A percentile compares a stretch with the other conserved stretches of the same genome.
phyloP scores from a whole-genome alignment of 371 early-diverging fungal species.

The Amoeboaphelidium protococcarum region DNA sequence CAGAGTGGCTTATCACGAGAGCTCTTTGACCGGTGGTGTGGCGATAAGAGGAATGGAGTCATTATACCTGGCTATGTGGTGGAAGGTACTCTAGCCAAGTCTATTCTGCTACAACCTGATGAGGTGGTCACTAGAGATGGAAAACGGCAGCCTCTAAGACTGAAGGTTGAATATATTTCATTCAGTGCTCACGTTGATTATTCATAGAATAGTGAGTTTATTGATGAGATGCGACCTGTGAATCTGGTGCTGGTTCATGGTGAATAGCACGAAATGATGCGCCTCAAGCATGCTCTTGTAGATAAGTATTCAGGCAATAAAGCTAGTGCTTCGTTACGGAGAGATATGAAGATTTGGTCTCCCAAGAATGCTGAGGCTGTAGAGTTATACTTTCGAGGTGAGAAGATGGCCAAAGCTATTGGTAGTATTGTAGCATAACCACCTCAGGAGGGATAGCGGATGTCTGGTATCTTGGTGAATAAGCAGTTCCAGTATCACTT shows the following conservation, averaged over 20 bases:
- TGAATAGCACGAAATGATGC: constrained; percentile 93
- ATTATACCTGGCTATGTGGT: constrained; percentile 98
- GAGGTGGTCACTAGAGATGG: constrained; percentile 72
- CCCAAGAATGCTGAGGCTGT: constrained; percentile 88
- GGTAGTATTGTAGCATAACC: constrained; percentile 46
- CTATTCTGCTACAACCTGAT: constrained; percentile 77
- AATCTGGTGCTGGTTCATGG: constrained; percentile 97
- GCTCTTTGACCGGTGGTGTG: constrained; percentile 95
- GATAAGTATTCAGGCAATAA: constrained; percentile 55
- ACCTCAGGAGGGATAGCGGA: constrained; percentile 29
- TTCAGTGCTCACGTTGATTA: constrained; percentile 99
- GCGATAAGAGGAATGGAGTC: constrained; percentile 79
- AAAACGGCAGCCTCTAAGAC: constrained; percentile 53
- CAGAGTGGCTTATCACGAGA: constrained; percentile 96
- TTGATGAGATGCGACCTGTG: constrained; percentile 84
- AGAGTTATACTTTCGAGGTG: constrained; percentile 73
- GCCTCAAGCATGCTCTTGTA: constrained; percentile 68
- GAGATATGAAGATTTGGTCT: constrained; percentile 65
- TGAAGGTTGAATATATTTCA: constrained; percentile 92
- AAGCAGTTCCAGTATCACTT: constrained; percentile 70
- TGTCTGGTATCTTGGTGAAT: constrained; percentile 58
- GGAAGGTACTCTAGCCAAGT: constrained; percentile 94
- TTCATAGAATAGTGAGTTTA: constrained; percentile 93
- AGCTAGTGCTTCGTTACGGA: too few relatives aligned
- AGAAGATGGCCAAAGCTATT: constrained; percentile 74